These are phyloP conservation scores for Aspergillus leporis DNA, from an alignment of 495 filamentous ascomycete species.

Conservation along the genomic window DNA sequence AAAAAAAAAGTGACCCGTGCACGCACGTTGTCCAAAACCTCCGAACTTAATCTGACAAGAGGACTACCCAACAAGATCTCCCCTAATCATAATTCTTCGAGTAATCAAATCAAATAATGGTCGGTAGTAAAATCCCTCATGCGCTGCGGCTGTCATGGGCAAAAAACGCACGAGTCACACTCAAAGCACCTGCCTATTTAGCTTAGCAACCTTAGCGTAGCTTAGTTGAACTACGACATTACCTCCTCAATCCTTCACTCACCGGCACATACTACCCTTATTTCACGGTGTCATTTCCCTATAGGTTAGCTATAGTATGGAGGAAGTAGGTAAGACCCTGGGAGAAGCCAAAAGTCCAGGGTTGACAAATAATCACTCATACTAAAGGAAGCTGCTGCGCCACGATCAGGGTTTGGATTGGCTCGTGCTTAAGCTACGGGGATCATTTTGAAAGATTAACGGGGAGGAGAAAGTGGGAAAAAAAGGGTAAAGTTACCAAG, in stretches of 20 bases:
- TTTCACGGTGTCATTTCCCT: not conserved
- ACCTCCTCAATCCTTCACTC: too few relatives aligned
- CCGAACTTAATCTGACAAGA: conserved; percentile 1
- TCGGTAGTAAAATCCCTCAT: not conserved
- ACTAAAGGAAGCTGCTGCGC: not conserved
- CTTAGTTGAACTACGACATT: not conserved
- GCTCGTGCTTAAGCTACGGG: conserved; percentile 8
- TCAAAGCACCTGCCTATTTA: conserved; percentile 5
- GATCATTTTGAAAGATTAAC: not conserved
- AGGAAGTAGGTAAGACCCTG: not conserved
- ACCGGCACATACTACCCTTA: too few relatives aligned
- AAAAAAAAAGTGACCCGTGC: not conserved
- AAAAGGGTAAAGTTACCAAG: not conserved
- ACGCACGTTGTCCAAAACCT: conserved; percentile 1
- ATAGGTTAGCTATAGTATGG: not conserved
- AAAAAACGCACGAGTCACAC: not conserved
- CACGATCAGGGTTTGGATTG: not conserved
- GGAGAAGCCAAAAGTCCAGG: not conserved
- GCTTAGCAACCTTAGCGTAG: conserved; percentile 6
- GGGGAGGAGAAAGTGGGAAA: not conserved
- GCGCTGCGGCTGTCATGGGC: not conserved
- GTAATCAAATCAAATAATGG: not conserved
- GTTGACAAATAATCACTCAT: not conserved
- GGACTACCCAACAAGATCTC: not conserved
- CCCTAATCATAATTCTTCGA: not conserved